Percentiles rank a stretch among this genome's conserved stretches.
Evolutionary conservation across 306 rosid genomes (phyloP).

Genomic region (Quercus dentata): DNA sequence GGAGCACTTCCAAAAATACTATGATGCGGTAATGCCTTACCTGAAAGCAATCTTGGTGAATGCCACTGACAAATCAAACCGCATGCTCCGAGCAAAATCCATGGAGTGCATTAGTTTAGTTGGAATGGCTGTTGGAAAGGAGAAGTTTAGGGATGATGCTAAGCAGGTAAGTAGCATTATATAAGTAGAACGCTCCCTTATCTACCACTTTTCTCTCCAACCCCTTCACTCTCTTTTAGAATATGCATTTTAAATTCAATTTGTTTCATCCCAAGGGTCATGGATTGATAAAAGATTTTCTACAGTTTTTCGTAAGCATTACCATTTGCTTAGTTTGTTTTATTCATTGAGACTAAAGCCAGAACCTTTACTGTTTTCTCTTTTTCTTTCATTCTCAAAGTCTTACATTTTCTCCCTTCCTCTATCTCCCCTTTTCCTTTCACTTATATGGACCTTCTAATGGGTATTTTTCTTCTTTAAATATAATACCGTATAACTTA

Average conservation of each 20-base stretch:
- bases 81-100: slow-evolving; percentile 99
- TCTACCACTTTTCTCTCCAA: not conserved
- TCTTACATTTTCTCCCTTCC: not conserved
- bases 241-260: not conserved
- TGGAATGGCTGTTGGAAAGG: slow-evolving; percentile 99
- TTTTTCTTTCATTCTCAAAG: not conserved
- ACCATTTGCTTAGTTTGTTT: not conserved
- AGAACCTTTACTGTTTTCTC: not conserved
- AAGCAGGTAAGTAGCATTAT: slow-evolving; percentile 60
- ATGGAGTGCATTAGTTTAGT: slow-evolving; percentile 99
- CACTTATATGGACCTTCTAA: not conserved
- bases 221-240: not conserved
- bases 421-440: not conserved
- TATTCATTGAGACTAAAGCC: no score
- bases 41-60: slow-evolving; percentile 91
- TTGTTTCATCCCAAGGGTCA: not conserved
- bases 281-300: not conserved
- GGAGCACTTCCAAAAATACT: slow-evolving; percentile 97
- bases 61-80: slow-evolving; percentile 94
- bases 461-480: not conserved
- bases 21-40: slow-evolving; percentile 96
- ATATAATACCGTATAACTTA: not conserved
- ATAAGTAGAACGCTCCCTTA: not conserved
- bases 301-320: not conserved
- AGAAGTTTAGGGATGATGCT: slow-evolving; percentile 97